Evolutionary conservation across 2,329 filamentous ascomycete species (phyloP), one percentile per base, ranked within the genome.

Genomic region (Dichotomopilus funicola): DNA sequence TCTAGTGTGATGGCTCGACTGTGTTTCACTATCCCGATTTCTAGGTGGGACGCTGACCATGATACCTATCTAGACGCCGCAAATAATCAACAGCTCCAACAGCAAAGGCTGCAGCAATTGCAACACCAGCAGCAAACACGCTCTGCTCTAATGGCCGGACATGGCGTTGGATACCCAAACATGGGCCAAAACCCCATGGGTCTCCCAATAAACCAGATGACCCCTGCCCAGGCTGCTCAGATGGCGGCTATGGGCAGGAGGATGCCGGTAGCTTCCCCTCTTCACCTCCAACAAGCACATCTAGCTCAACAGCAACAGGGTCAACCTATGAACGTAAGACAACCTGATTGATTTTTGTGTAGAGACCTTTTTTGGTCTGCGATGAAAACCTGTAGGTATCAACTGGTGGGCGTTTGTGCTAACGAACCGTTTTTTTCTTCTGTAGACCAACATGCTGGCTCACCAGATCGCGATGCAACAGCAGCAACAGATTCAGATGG

Each of bases 101-200:
- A 83, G 59, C 77, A 42, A 11, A 43, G 82, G 54, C 71, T 79
- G 4, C 68, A 76, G 49, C 73, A 75, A 38, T 73, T 82, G 42
- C 80, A 84, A 45, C 78, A 82, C 59, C 78, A 79, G 54, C 72
- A 75, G 54, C 73, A 78, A 55, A 70, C 71, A 27, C 72, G 77
- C 50, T 79, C 84, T 59, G 73, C 73, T 6, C 68, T 82, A 57
- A 74, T 83, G 71, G 73, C 74, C 12, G 79, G 82, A 61, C 80
- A 83, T 60, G 74, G 72, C 54, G 64, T 62, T 27, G 19, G 19
- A 56, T 76, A 77, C 51, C 75, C 69, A 47, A 76, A 77, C 48
- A 79, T 85, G 72, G 75, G 74, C 59, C 72, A 73, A 13, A 78
- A 81, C 63, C 78, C 73, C 38, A 80, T 85, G 66, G 76, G 73